These are phyloP conservation scores for Cyclostephanos invisitatus DNA, from an alignment of 108 stramenopile species.

Conservation along the genomic window DNA sequence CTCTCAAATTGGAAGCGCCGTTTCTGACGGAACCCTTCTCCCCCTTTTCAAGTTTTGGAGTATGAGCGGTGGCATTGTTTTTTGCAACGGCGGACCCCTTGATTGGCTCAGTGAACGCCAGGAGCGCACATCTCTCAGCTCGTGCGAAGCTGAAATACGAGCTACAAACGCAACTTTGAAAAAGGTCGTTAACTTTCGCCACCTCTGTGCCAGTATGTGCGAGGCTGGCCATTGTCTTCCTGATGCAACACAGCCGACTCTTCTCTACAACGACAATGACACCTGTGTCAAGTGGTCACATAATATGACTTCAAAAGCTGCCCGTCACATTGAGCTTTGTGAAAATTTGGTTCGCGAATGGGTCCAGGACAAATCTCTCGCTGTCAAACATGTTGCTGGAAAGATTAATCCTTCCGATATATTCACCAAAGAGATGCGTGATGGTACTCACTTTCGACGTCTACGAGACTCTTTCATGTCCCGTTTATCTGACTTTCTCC, in stretches of 20 bases:
- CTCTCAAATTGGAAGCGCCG: too few relatives aligned
- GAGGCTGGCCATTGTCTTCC: too few relatives aligned
- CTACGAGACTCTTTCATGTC: not conserved
- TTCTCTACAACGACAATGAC: constrained; percentile 22
- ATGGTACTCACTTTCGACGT: not conserved
- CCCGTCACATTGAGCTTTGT: constrained; percentile 22
- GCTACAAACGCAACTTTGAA: constrained; percentile 17
- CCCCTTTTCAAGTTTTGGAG: constrained; percentile 19
- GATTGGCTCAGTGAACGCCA: constrained; percentile 14
- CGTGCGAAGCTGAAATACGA: constrained; percentile 24
- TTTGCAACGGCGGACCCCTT: too few relatives aligned
- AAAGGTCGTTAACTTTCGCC: not conserved
- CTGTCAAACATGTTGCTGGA: constrained; percentile 18
- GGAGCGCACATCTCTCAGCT: too few relatives aligned
- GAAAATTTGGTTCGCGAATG: constrained; percentile 9
- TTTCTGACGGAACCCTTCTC: constrained; percentile 15
- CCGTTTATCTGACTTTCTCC: too few relatives aligned
- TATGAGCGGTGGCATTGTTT: constrained; percentile 16
- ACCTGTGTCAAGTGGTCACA: constrained; percentile 15
- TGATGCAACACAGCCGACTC: too few relatives aligned
- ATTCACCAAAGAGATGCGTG: too few relatives aligned
- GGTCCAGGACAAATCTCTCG: not conserved
- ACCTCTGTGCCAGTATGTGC: too few relatives aligned
- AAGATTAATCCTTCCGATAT: constrained; percentile 1
- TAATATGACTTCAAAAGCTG: too few relatives aligned